phyloP scores from a whole-genome alignment of 1,284 basidiomycete species.

The Pseudozyma thailandica region DNA sequence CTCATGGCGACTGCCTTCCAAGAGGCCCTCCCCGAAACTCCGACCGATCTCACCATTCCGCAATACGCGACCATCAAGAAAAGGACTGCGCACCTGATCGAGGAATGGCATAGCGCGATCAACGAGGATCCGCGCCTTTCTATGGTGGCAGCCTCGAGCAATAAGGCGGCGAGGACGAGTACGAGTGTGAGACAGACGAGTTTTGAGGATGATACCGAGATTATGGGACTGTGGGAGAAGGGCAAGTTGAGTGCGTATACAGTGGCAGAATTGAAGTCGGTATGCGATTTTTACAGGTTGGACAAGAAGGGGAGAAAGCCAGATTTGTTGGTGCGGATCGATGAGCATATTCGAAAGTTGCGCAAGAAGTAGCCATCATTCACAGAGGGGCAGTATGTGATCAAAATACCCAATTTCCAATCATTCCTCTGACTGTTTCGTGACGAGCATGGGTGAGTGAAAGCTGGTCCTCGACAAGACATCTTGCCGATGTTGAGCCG shows the following conservation, averaged over 20 bases:
- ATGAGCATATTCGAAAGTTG: conserved; percentile 39
- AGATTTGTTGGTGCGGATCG: conserved; percentile 56
- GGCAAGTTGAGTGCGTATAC: conserved; percentile 52
- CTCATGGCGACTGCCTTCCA: conserved; percentile 91
- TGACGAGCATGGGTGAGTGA: no score
- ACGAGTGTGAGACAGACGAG: conserved; percentile 29
- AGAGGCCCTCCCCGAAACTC: conserved; percentile 72
- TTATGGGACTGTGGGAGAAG: conserved; percentile 29
- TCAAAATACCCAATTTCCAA: neutral
- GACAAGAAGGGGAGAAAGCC: conserved; percentile 58
- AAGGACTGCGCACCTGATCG: conserved; percentile 79
- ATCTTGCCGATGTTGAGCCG: no score
- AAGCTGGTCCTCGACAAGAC: no score
- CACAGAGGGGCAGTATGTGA: neutral
- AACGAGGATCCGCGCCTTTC: conserved; percentile 71
- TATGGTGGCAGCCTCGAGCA: conserved; percentile 6
- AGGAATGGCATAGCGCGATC: conserved; percentile 79
- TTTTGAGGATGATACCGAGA: conserved; percentile 49
- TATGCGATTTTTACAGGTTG: conserved; percentile 54
- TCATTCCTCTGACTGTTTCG: no score
- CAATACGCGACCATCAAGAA: conserved; percentile 82
- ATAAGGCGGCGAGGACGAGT: conserved; percentile 25
- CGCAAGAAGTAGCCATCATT: conserved; percentile 4
- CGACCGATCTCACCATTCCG: conserved; percentile 83
- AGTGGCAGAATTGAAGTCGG: conserved; percentile 52